These are phyloP conservation scores for Phycomyces nitens DNA, from an alignment of 192 early-diverging fungal genomes.

Conservation along the genomic window DNA sequence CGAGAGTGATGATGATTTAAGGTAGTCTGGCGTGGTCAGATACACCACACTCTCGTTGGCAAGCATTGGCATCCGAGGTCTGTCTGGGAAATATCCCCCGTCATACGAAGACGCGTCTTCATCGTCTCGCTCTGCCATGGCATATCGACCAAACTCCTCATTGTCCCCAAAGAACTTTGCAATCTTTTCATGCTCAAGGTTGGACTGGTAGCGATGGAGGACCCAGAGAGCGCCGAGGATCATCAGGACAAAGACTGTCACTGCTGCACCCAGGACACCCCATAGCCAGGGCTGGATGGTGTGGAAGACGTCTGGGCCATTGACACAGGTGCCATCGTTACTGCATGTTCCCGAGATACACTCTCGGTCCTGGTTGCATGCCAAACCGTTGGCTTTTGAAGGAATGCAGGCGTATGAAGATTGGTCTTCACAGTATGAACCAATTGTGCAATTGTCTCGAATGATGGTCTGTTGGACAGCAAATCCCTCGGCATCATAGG, in stretches of 20 bases:
- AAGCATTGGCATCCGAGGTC: neutral
- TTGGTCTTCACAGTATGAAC: constrained; percentile 22
- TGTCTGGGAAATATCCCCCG: neutral
- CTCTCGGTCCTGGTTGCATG: constrained; percentile 37
- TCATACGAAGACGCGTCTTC: neutral
- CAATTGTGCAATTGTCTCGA: constrained; percentile 37
- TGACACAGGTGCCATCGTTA: constrained; percentile 18
- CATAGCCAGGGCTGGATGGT: constrained; percentile 25
- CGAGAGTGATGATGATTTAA: constrained; percentile 17
- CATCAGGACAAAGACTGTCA: constrained; percentile 30
- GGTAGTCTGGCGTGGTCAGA: constrained; percentile 26
- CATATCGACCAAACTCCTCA: constrained; percentile 26
- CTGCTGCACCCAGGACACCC: constrained; percentile 27
- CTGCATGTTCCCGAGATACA: constrained; percentile 28
- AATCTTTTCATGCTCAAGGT: constrained; percentile 35
- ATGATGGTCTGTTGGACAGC: constrained; percentile 21
- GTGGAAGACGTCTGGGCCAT: constrained; percentile 29
- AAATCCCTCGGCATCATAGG: constrained; percentile 22
- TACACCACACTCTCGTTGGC: constrained; percentile 16
- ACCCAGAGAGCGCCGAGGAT: constrained; percentile 24
- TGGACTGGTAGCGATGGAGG: constrained; percentile 38
- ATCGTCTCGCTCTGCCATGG: constrained; percentile 2
- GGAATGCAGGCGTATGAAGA: constrained; percentile 13
- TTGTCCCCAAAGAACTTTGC: constrained; percentile 32
- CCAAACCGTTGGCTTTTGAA: constrained; percentile 6